A percentile compares a stretch with the other conserved stretches of the same genome.
phyloP scores from a whole-genome alignment of 1,139 yeast species.

The Magnusiomyces magnusii region DNA sequence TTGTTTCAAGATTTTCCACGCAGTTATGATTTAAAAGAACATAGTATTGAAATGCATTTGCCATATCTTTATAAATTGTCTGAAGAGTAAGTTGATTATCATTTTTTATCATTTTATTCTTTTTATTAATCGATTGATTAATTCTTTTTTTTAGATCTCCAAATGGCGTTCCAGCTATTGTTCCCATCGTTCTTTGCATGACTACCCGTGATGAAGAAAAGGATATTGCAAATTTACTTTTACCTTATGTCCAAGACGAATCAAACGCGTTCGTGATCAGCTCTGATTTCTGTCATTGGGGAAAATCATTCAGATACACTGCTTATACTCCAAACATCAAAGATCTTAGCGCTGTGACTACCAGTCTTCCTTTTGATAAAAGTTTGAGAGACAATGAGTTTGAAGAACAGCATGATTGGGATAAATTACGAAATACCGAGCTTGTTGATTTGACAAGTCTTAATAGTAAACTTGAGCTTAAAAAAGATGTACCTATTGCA shows the following conservation, averaged over 20 bases:
- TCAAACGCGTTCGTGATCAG: constrained; percentile 69
- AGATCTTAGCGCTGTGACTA: constrained; percentile 8
- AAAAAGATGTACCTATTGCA: constrained; percentile 43
- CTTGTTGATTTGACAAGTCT: constrained; percentile 10
- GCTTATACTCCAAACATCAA: constrained; percentile 39
- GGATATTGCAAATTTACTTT: constrained; percentile 43
- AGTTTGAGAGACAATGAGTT: constrained; percentile 18
- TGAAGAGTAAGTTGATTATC: constrained; percentile 11
- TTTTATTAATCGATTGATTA: neutral
- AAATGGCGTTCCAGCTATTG: constrained; percentile 40
- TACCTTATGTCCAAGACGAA: constrained; percentile 48
- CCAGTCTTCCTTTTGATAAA: constrained; percentile 21
- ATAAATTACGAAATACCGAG: neutral
- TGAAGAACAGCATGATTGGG: neutral
- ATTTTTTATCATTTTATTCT: neutral
- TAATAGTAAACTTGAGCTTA: constrained; percentile 15
- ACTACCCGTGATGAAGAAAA: constrained; percentile 42
- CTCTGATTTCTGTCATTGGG: constrained; percentile 98
- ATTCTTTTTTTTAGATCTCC: constrained; percentile 17
- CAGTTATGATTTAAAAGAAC: constrained; percentile 74
- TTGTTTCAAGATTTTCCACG: constrained; percentile 41
- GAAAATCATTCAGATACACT: constrained; percentile 65
- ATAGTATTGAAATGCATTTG: constrained; percentile 91
- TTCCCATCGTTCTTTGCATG: constrained; percentile 78
- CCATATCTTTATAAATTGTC: constrained; percentile 58